Conservation (phyloP, 75 land plant species). For the Picea glauca region DNA sequence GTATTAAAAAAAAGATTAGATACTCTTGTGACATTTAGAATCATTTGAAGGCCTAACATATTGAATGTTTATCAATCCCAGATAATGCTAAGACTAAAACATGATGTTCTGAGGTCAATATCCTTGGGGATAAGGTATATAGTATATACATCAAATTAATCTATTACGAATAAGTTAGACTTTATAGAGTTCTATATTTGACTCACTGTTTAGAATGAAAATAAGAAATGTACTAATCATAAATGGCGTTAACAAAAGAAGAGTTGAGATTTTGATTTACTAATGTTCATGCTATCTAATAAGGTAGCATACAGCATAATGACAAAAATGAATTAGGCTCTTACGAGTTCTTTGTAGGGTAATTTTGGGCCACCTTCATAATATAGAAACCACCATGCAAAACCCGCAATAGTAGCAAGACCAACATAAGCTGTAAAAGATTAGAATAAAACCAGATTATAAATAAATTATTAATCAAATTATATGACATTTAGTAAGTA, state of each 20-base stretch:
- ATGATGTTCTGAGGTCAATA: neutral
- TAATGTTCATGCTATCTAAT: neutral
- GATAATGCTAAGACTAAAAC: neutral
- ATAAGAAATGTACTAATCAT: too few species aligned
- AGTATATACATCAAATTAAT: neutral
- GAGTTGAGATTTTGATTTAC: too few species aligned
- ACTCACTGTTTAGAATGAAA: neutral
- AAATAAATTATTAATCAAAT: neutral
- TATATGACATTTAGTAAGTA: neutral
- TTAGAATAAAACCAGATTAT: neutral
- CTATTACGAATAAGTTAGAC: neutral
- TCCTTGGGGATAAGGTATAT: neutral
- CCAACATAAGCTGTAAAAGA: constrained; percentile 89
- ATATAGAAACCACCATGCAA: constrained; percentile 98
- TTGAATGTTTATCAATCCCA: neutral
- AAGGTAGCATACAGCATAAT: neutral
- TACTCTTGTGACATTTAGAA: neutral
- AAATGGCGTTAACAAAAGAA: too few species aligned
- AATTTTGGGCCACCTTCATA: constrained; percentile 80
- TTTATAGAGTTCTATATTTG: neutral
- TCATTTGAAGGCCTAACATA: neutral
- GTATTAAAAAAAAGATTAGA: too few species aligned
- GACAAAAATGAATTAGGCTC: neutral
- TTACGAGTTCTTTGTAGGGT: constrained; percentile 85
- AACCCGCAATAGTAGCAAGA: constrained; percentile 92